These are phyloP conservation scores for Bonia amplexicaulis DNA, from an alignment of 176 grass and related monocot species.

Conservation along the genomic window DNA sequence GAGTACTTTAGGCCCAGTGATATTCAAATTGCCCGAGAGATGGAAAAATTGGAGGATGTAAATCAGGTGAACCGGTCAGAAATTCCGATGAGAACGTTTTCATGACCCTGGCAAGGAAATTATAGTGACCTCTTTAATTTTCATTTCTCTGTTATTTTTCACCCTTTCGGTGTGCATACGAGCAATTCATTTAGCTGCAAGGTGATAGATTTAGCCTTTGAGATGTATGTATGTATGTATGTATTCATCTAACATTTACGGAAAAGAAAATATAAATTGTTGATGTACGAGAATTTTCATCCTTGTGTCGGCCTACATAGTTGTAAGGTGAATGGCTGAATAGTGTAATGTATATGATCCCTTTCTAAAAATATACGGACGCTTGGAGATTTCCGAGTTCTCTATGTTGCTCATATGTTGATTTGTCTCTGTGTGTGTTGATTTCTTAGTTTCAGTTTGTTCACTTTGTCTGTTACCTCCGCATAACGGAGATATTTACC, in stretches of 20 bases:
- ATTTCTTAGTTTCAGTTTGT: not conserved
- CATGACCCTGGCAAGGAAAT: constrained; percentile 26
- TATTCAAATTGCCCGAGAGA: constrained; percentile 75
- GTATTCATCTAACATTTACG: constrained; percentile 26
- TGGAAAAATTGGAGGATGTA: constrained; percentile 56
- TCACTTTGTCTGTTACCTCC: not conserved
- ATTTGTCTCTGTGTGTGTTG: too few relatives aligned
- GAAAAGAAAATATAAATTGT: constrained; percentile 39
- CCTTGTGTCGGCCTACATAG: not conserved
- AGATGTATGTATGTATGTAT: constrained; percentile 32
- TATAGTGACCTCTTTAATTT: constrained; percentile 1
- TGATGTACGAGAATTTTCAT: not conserved
- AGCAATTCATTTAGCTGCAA: constrained; percentile 43
- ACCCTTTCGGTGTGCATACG: constrained; percentile 48
- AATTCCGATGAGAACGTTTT: constrained; percentile 52
- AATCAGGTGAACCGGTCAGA: constrained; percentile 36
- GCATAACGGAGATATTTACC: not conserved
- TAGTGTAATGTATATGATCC: constrained; percentile 5
- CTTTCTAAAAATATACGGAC: not conserved
- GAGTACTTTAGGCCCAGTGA: constrained; percentile 56
- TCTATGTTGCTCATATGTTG: not conserved
- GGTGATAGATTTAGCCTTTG: constrained; percentile 27
- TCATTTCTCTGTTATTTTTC: not conserved
- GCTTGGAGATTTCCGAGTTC: not conserved
- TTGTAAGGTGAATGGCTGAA: not conserved